Conservation (phyloP, 73 alveolate species). For the Stentor roeselii region DNA sequence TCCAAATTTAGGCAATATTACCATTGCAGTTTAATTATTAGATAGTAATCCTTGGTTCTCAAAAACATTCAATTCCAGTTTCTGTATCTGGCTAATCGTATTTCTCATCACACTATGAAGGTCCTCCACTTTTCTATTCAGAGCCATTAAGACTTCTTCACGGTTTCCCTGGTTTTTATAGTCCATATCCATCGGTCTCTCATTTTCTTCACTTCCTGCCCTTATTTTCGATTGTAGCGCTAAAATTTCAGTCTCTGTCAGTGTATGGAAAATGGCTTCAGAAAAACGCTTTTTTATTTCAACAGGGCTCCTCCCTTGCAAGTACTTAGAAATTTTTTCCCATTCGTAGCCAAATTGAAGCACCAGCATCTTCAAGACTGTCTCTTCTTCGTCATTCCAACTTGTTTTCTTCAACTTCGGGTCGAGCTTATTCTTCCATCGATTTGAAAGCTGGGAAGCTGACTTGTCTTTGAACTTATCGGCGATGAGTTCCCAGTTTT, state of each 20-base stretch:
- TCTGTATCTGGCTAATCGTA: background rate
- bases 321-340: background rate
- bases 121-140: background rate
- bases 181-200: background rate
- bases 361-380: constrained; percentile 5
- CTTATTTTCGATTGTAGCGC: background rate
- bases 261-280: background rate
- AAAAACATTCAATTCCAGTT: background rate
- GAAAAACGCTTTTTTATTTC: background rate
- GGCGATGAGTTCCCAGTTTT: constrained; percentile 34
- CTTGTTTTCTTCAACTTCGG: constrained; percentile 87
- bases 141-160: background rate
- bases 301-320: constrained; percentile 1
- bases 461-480: background rate
- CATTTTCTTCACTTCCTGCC: background rate
- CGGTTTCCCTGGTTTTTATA: background rate
- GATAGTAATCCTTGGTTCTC: background rate
- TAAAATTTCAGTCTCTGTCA: background rate
- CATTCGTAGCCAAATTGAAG: constrained; percentile 9
- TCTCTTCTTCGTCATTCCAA: constrained; percentile 91
- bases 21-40: no score
- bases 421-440: constrained; percentile 65
- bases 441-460: background rate
- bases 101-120: constrained; percentile 9
- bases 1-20: no score